These are phyloP conservation scores for Ophiostoma novo-ulmi DNA, from an alignment of 2,329 filamentous ascomycete genomes.

Conservation along the genomic window DNA sequence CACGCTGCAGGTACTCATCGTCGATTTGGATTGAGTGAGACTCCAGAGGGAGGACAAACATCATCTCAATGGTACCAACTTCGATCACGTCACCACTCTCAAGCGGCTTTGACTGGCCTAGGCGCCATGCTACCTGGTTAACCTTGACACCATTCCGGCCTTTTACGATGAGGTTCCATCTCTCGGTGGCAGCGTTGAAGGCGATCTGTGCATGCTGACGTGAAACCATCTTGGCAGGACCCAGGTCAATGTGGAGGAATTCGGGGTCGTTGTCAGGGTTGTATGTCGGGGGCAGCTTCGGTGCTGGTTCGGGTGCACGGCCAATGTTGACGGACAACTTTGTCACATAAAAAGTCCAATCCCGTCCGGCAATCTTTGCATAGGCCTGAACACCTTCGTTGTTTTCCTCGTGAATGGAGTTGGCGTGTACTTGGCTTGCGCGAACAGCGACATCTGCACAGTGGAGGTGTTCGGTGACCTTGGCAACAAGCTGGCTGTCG, in stretches of 20 bases:
- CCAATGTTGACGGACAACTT: conserved; percentile 72
- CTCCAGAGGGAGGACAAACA: conserved; percentile 87
- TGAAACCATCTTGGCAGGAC: conserved; percentile 76
- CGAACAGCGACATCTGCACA: conserved; percentile 46
- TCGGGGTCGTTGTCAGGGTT: conserved; percentile 45
- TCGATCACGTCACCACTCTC: conserved; percentile 87
- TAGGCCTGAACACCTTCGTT: conserved; percentile 65
- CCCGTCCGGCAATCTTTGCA: conserved; percentile 73
- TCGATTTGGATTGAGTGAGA: conserved; percentile 62
- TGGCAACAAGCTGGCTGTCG: conserved; percentile 53
- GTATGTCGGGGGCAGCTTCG: conserved; percentile 36
- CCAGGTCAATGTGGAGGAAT: conserved; percentile 78
- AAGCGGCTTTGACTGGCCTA: conserved; percentile 60
- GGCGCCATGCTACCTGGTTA: conserved; percentile 66
- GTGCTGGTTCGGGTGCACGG: conserved; percentile 54
- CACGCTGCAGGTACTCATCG: conserved; percentile 63
- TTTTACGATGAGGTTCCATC: conserved; percentile 81
- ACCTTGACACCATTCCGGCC: conserved; percentile 88
- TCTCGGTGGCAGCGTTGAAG: conserved; percentile 62
- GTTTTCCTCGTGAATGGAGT: conserved; percentile 58
- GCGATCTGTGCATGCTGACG: conserved; percentile 69
- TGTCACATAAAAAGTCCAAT: conserved; percentile 81
- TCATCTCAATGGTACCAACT: conserved; percentile 92
- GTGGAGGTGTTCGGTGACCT: conserved; percentile 49
- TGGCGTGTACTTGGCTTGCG: conserved; percentile 58